Base-by-base conservation (phyloP, 257 asterid genomes). In the Vinca minor region DNA sequence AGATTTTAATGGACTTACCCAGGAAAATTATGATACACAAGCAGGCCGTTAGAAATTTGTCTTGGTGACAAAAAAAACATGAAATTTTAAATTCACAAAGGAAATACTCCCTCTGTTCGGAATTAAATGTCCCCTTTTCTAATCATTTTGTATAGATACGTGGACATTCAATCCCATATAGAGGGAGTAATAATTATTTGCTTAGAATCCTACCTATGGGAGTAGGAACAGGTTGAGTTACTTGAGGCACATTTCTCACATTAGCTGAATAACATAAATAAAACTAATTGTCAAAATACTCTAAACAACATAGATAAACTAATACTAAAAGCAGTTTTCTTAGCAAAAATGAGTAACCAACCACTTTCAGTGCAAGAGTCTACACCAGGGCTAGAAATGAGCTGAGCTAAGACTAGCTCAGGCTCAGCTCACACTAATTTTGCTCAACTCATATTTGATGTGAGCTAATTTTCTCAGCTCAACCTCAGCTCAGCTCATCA, bases 191-290 rank as follows among this genome's bases (percentile, higher is more conserved):
- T 10, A 39, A 17, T 48, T 49, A 64, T n/a, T 73, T 55, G 39
- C 62, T 66, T 29, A 62, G 59, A 62, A 53, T 36, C 52, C 67
- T 68, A 88, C 96, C 88, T 76, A 85, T 63, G 53, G 84, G 73
- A 74, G 81, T 77, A 78, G 89, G 70, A 70, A 73, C 44, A 59
- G 94, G 79, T 46, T 76, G 86, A 69, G 85, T 61, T 66, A 68
- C 81, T 70, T 76, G 89, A 60, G 86, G 81, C 79, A 71, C 36
- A 69, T 63, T 75, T 62, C 74, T 82, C 77, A 76, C 71, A 10
- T 77, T 23, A 52, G 77, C 89, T 82, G 82, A 42, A 59, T 38
- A 71, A 53, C 70, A 70, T 60, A 73, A 67, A 60, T 45, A 25
- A 45, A 32, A 38, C 23, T 36, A 54, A 18, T 55, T 55, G 72